These are phyloP conservation scores for Rhizomucor miehei DNA, from an alignment of 371 early-diverging fungal genomes.

Conservation along the genomic window DNA sequence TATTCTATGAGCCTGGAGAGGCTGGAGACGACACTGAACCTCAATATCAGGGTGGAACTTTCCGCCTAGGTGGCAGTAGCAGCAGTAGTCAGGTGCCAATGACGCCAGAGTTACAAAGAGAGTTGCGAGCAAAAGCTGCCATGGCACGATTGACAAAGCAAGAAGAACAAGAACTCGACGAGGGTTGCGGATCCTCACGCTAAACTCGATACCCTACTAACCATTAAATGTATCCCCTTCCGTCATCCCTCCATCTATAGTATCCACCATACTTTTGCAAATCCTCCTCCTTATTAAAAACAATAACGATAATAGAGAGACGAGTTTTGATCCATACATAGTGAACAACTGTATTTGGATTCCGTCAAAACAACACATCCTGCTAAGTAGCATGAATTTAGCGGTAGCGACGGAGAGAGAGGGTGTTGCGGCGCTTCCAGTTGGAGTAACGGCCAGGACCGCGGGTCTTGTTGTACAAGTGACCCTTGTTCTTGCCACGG, in stretches of 20 bases:
- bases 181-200: slow-evolving; percentile 35
- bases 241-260: too few species aligned
- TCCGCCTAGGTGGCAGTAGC: slow-evolving; percentile 28
- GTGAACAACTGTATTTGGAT: background rate
- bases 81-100: background rate
- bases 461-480: slow-evolving; percentile 84
- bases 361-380: background rate
- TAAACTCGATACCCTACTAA: background rate
- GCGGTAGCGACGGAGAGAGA: slow-evolving; percentile 75
- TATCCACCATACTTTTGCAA: too few species aligned
- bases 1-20: slow-evolving; percentile 40
- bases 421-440: slow-evolving; percentile 73
- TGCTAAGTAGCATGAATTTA: slow-evolving; percentile 31
- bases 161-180: slow-evolving; percentile 50
- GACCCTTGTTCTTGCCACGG: slow-evolving; percentile 98
- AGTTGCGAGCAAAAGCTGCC: slow-evolving; percentile 35
- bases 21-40: slow-evolving; percentile 18
- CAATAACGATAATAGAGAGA: too few species aligned
- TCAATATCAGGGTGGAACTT: slow-evolving; percentile 29
- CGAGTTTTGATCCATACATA: background rate
- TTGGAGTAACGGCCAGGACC: slow-evolving; percentile 31
- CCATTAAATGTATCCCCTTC: background rate
- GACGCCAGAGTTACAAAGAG: slow-evolving; percentile 22
- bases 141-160: slow-evolving; percentile 41
- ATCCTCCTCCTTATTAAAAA: too few species aligned